Evolutionary conservation across 495 filamentous ascomycete species (phyloP), one percentile per base, ranked within the genome.

Genomic region (Penicillium roqueforti): DNA sequence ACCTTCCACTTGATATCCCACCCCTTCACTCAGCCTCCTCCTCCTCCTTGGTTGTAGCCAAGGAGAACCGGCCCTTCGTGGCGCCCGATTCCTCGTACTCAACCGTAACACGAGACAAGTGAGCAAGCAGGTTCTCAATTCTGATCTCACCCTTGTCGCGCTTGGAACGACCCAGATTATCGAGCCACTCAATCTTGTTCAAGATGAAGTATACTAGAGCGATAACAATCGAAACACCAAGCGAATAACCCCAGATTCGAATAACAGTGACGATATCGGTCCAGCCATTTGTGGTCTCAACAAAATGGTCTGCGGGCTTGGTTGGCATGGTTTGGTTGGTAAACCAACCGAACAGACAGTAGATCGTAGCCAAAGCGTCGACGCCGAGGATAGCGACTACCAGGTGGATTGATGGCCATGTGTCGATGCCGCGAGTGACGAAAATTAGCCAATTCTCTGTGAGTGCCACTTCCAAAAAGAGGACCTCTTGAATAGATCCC

Each of bases 391-490:
- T 88, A 16, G 85, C 85, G 8, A 68, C 76, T 37, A 87, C 78
- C 13, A 88, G 72, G 54, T 86, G 83, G 67, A 84, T 82, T 2
- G 84, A 86, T 28, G 85, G 85, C 74, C 77, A 83, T 13, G 83
- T 87, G 37, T 83, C 75, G 31, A 73, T 79, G 42, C 85, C 85
- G 47, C 85, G 80, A 25, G 85, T 88, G 43, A 88, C 84, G 65
- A 88, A 88, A 51, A 88, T 88, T 39, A 88, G 78, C 85, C 85
- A 88, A 62, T 88, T 88, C 63, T 88, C 85, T 4, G 85, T 88
- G 25, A 88, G 76, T 1, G 85, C 81, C 31, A 88, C 79, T 68
- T 88, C 81, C 32, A 88, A 68, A 75, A 88, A 87, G 13, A 88
- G 70, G 22, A 88, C 81, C 68, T 85, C 83, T 66, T 88, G 85